These are phyloP conservation scores for Elsinoe australis DNA, from an alignment of 2,329 filamentous ascomycete genomes.

Conservation along the genomic window DNA sequence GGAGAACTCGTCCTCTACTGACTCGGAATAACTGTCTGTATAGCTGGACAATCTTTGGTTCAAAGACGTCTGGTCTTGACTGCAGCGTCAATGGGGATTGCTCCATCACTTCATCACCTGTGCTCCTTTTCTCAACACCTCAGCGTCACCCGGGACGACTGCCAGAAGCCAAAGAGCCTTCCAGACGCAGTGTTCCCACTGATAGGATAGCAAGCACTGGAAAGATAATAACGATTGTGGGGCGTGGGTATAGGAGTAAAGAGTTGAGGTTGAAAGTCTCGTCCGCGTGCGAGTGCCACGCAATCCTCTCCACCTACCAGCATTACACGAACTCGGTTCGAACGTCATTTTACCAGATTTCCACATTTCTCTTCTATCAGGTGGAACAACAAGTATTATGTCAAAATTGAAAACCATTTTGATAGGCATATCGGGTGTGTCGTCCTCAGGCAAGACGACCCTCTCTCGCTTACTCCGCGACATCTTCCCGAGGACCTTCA, in stretches of 20 bases:
- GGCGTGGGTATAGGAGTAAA: not conserved
- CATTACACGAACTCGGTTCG: not conserved
- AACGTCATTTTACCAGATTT: too few relatives aligned
- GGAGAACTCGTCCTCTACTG: slow-evolving; percentile 21
- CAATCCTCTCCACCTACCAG: not conserved
- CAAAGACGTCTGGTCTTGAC: slow-evolving; percentile 78
- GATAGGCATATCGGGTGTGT: slow-evolving; percentile 79
- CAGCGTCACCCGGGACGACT: too few relatives aligned
- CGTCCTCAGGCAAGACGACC: slow-evolving; percentile 91
- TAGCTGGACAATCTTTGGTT: slow-evolving; percentile 86
- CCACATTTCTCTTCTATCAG: too few relatives aligned
- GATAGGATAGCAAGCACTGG: too few relatives aligned
- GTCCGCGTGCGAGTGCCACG: not conserved
- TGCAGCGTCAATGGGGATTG: slow-evolving; percentile 90
- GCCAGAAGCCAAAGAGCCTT: too few relatives aligned
- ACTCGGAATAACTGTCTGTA: slow-evolving; percentile 74
- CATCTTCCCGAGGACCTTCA: slow-evolving; percentile 65
- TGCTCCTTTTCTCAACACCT: not conserved
- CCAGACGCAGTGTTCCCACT: too few relatives aligned
- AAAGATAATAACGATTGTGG: not conserved
- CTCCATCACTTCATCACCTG: slow-evolving; percentile 53
- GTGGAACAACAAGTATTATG: not conserved
- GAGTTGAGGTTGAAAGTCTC: not conserved
- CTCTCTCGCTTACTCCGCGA: slow-evolving; percentile 75
- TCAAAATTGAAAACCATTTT: slow-evolving; percentile 45